Evolutionary conservation across 768 basidiomycete species (phyloP), one percentile per base, ranked within the genome.

Genomic region (Albatrellus ellisii): DNA sequence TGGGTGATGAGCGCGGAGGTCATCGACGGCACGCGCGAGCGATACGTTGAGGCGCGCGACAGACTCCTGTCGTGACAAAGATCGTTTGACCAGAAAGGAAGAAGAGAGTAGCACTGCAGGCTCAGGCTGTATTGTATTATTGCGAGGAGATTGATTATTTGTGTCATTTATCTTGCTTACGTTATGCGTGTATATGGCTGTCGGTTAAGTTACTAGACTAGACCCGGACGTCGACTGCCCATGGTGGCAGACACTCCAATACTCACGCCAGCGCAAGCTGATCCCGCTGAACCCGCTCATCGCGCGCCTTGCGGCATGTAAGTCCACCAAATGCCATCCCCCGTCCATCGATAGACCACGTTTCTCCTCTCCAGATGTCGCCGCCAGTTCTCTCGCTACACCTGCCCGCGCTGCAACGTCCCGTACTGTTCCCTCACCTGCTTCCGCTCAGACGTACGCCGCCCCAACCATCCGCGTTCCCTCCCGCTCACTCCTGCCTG

Each of bases 171-270:
- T 7, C 7, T 2, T 7, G 6, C 29, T 31, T 12, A n/a, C n/a
- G n/a, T n/a, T n/a, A n/a, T n/a, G n/a, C n/a, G n/a, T n/a, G n/a
- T n/a, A n/a, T n/a, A n/a, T n/a, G n/a, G n/a, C n/a, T n/a, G n/a
- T n/a, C n/a, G n/a, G n/a, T n/a, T n/a, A n/a, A n/a, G n/a, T n/a
- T n/a, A n/a, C n/a, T n/a, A n/a, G n/a, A n/a, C n/a, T n/a, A n/a
- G n/a, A n/a, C n/a, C n/a, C n/a, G 84, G 1, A 86, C 91, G 49
- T 95, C 63, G 42, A 92, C 73, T 69, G 89, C 79, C 1, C 88
- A 88, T 6, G 85, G 82, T 1, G 85, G 82, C 25, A 81, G 54
- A 18, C 14, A 24, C 17, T 7, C 8, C 38, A 4, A 39, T 39
- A 25, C 38, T 39, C 38, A 39, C 38, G 26, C 38, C 38, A 1